Conservation (phyloP, 495 filamentous ascomycete genomes). For the Lentithecium fluviatile region DNA sequence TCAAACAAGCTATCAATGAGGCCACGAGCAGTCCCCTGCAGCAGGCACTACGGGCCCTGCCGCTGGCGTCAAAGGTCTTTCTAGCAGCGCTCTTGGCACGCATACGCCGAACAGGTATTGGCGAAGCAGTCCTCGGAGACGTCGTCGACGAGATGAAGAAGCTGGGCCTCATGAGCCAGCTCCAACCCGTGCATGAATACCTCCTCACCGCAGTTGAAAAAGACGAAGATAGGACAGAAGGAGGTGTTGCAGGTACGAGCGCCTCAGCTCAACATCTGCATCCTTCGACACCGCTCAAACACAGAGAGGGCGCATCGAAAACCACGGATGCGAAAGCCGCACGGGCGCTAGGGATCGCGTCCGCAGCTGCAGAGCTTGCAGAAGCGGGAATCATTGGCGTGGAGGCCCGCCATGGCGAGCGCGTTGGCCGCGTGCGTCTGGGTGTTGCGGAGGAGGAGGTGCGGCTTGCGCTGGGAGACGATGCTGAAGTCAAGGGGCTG, state of each 20-base stretch:
- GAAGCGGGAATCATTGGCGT: constrained; percentile 84
- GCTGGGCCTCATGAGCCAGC: constrained; percentile 62
- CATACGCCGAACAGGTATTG: constrained; percentile 77
- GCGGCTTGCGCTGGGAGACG: constrained; percentile 79
- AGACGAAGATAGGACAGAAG: background rate
- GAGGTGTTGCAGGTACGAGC: constrained; percentile 3
- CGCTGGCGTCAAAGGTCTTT: constrained; percentile 79
- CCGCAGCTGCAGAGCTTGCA: constrained; percentile 74
- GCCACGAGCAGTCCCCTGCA: constrained; percentile 90
- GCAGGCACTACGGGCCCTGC: constrained; percentile 76
- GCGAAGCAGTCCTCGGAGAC: constrained; percentile 85
- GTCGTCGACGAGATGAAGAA: constrained; percentile 85
- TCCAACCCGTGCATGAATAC: constrained; percentile 38
- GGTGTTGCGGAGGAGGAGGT: constrained; percentile 89
- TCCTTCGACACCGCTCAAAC: background rate
- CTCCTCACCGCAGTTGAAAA: constrained; percentile 28
- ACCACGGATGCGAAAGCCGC: constrained; percentile 40
- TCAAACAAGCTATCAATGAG: constrained; percentile 92
- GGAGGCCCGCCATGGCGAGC: constrained; percentile 73
- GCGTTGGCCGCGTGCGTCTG: constrained; percentile 81
- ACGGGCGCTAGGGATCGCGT: constrained; percentile 65
- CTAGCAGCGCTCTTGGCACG: constrained; percentile 76
- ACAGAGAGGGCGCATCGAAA: constrained; percentile 29
- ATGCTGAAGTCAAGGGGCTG: constrained; percentile 77
- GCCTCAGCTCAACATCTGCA: background rate